A percentile compares a stretch with the other conserved stretches of the same genome.
Evolutionary conservation across 805 yeast genomes (phyloP).

Genomic region (Kodamaea jinghongensis): DNA sequence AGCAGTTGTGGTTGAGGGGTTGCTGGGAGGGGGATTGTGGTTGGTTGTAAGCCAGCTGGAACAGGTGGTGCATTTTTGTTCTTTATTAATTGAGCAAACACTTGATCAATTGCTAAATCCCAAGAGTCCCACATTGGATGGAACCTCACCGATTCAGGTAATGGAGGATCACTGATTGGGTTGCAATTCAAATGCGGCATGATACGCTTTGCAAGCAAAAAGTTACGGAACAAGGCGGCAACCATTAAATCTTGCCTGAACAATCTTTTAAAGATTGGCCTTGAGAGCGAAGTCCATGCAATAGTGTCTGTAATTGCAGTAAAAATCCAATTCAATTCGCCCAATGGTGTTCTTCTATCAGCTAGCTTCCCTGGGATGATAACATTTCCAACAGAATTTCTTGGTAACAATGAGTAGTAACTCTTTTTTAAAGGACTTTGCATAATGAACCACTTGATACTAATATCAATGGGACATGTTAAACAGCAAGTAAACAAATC

Average conservation of each 20-base stretch:
- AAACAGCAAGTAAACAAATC: slow-evolving; percentile 94
- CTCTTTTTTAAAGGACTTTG: slow-evolving; percentile 65
- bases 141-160: slow-evolving; percentile 75
- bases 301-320: slow-evolving; percentile 97
- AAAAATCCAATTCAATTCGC: slow-evolving; percentile 96
- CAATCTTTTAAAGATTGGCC: slow-evolving; percentile 82
- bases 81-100: slow-evolving; percentile 66
- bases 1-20: neutral
- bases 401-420: slow-evolving; percentile 46
- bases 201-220: slow-evolving; percentile 84
- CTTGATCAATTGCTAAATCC: slow-evolving; percentile 96
- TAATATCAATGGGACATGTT: slow-evolving; percentile 93
- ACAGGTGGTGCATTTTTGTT: slow-evolving; percentile 16
- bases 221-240: slow-evolving; percentile 92
- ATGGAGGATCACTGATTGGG: slow-evolving; percentile 89
- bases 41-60: slow-evolving; percentile 10
- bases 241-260: slow-evolving; percentile 96
- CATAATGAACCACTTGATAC: slow-evolving; percentile 86
- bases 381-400: slow-evolving; percentile 52
- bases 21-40: neutral
- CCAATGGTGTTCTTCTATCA: slow-evolving; percentile 91
- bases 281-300: slow-evolving; percentile 91
- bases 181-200: slow-evolving; percentile 93
- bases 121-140: slow-evolving; percentile 98
- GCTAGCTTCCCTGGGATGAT: slow-evolving; percentile 87